These are phyloP conservation scores for Epithemia pelagica DNA, from an alignment of 108 stramenopile genomes.

Conservation along the genomic window DNA sequence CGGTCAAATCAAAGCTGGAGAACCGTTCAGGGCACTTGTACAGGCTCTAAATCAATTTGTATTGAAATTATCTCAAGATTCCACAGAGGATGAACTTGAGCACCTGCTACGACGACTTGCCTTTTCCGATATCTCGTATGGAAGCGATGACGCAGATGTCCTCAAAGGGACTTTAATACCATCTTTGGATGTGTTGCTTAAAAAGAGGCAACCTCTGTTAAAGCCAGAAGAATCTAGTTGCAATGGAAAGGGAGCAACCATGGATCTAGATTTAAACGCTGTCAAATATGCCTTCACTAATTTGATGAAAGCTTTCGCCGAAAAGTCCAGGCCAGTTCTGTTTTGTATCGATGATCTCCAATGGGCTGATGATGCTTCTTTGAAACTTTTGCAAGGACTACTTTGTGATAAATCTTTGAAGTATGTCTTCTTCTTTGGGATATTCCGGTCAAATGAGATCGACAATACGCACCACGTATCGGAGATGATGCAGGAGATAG, in stretches of 20 bases:
- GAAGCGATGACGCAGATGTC: background rate
- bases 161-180: background rate
- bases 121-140: background rate
- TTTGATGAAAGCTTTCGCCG: background rate
- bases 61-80: background rate
- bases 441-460: background rate
- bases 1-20: background rate
- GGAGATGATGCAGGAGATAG: background rate
- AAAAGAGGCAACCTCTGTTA: background rate
- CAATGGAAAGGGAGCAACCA: background rate
- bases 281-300: background rate
- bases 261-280: background rate
- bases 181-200: background rate
- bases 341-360: constrained; percentile 59
- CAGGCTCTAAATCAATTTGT: constrained; percentile 6
- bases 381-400: constrained; percentile 16
- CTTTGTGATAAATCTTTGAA: constrained; percentile 3
- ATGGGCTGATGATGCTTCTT: constrained; percentile 45
- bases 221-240: background rate
- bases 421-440: background rate
- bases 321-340: background rate
- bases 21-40: constrained; percentile 12
- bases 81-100: background rate
- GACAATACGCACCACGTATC: background rate
- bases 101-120: background rate